Percentiles rank a stretch among this genome's conserved stretches.
phyloP scores from a whole-genome alignment of 768 basidiomycete genomes.

The Leucocoprinus birnbaumii region DNA sequence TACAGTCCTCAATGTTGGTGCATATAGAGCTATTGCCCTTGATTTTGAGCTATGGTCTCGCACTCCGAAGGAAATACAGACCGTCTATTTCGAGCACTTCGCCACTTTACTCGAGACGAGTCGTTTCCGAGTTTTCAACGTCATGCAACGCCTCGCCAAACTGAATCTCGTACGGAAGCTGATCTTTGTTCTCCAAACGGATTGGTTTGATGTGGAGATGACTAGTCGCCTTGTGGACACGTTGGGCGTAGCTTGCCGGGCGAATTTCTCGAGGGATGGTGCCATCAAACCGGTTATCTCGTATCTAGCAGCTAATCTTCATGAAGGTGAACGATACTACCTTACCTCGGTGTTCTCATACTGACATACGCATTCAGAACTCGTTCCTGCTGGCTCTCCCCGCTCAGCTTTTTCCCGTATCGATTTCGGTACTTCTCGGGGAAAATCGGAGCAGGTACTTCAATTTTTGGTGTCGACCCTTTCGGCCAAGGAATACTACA shows the following conservation, averaged over 20 bases:
- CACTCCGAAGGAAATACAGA: conserved; percentile 70
- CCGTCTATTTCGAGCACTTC: conserved; percentile 80
- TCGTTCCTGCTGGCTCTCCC: conserved; percentile 39
- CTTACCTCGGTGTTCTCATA: no score
- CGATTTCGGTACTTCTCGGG: conserved; percentile 43
- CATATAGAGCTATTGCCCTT: conserved; percentile 80
- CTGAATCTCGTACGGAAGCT: conserved; percentile 69
- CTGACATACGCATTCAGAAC: conserved; percentile 5
- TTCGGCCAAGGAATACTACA: conserved; percentile 50
- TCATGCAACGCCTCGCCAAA: conserved; percentile 69
- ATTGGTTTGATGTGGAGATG: conserved; percentile 65
- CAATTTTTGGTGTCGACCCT: conserved; percentile 62
- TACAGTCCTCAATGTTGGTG: conserved; percentile 77
- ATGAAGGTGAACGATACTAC: conserved; percentile 66
- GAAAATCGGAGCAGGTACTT: conserved; percentile 70
- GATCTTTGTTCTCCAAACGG: conserved; percentile 78
- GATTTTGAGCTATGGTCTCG: conserved; percentile 90
- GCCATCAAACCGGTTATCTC: conserved; percentile 84
- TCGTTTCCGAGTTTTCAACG: conserved; percentile 75
- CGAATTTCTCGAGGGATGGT: conserved; percentile 70
- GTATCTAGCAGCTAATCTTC: conserved; percentile 79
- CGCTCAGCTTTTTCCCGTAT: conserved; percentile 55
- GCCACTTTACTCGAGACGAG: conserved; percentile 68
- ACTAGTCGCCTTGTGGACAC: conserved; percentile 52
- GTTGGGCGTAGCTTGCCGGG: conserved; percentile 56